Base-by-base conservation (phyloP, 2,329 filamentous ascomycete species). In the Neopestalotiopsis clavispora region DNA sequence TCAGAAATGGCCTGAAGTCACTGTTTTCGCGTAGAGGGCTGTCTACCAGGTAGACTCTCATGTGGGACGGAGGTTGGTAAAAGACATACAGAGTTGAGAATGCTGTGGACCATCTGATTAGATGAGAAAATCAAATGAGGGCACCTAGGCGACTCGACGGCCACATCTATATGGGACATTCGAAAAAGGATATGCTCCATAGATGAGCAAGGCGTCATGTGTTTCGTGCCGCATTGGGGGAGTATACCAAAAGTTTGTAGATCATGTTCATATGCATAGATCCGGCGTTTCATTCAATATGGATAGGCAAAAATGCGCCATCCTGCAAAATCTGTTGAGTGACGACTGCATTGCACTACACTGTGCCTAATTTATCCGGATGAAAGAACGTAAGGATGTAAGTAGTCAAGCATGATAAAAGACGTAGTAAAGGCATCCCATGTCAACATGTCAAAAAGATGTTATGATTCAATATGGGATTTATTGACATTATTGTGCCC, bases 1-100 rank as follows among this genome's bases (percentile, higher is more conserved):
- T 30, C 75, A 77, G 63, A 88, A 85, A 75, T 90, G 85, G 79
- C 85, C 85, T 0, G 80, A 84, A 63, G 85, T 85, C 34, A 86
- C 84, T 6, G 75, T 81, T 57, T 84, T 87, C 71, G 79, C 77
- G 23, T 84, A 73, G 42, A 49, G 23, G 20, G 34, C 10, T 13
- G 12, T n/a, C 14, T 12, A 10, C 12, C 14, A 49, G 12, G 61
- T 42, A n/a, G 38, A 45, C 38, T 49, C 14, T 38, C 38, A 64
- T 45, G n/a, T 30, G 23, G 38, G 20, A 38, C n/a, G 57, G 30
- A 59, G 30, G 23, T 59, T 23, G 57, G 23, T 23, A 59, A 59
- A 59, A 34, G 57, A 17, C 10, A 38, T 30, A 52, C 57, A 34
- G 17, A 4, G 10, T 30, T 59, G 57, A 23, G 23, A 34, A 59